Percentiles rank a stretch among this genome's conserved stretches.
These are phyloP conservation scores for Acacia melanoxylon DNA, from an alignment of 306 rosid genomes.

Conservation along the genomic window DNA sequence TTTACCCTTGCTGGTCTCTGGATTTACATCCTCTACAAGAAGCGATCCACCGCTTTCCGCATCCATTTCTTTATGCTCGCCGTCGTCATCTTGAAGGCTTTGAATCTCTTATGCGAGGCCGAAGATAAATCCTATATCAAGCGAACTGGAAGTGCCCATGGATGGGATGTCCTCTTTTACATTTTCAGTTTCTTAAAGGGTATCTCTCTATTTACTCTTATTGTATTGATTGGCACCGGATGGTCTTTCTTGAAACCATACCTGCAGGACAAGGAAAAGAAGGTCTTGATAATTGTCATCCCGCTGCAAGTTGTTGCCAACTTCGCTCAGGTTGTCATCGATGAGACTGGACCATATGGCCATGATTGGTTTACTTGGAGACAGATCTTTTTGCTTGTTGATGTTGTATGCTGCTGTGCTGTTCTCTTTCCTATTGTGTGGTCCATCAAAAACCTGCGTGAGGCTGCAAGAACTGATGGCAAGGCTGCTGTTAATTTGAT, in stretches of 20 bases:
- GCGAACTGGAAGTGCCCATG: conserved; percentile 88
- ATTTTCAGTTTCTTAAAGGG: conserved; percentile 91
- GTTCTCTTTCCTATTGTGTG: conserved; percentile 93
- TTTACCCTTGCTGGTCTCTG: conserved; percentile 57
- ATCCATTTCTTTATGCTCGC: conserved; percentile 96
- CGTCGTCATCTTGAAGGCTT: conserved; percentile 69
- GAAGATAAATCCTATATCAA: conserved; percentile 89
- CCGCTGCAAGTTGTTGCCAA: conserved; percentile 90
- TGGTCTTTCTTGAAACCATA: conserved; percentile 93
- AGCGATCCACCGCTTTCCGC: conserved; percentile 72
- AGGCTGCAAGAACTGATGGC: conserved; percentile 91
- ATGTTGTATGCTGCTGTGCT: conserved; percentile 91
- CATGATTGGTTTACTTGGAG: conserved; percentile 88
- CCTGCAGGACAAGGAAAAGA: conserved; percentile 91
- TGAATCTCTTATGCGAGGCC: conserved; percentile 81
- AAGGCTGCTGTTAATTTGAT: conserved; percentile 94
- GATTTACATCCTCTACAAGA: conserved; percentile 68
- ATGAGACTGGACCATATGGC: conserved; percentile 82
- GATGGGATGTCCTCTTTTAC: conserved; percentile 94
- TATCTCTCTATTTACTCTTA: conserved; percentile 73
- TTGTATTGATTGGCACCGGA: conserved; percentile 90
- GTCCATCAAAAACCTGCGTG: conserved; percentile 95
- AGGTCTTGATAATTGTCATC: conserved; percentile 89
- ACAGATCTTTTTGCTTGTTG: conserved; percentile 86
- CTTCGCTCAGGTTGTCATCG: conserved; percentile 83